These are phyloP conservation scores for Pseudogymnoascus sp. DNA, from an alignment of 2,329 filamentous ascomycete species.

Conservation along the genomic window DNA sequence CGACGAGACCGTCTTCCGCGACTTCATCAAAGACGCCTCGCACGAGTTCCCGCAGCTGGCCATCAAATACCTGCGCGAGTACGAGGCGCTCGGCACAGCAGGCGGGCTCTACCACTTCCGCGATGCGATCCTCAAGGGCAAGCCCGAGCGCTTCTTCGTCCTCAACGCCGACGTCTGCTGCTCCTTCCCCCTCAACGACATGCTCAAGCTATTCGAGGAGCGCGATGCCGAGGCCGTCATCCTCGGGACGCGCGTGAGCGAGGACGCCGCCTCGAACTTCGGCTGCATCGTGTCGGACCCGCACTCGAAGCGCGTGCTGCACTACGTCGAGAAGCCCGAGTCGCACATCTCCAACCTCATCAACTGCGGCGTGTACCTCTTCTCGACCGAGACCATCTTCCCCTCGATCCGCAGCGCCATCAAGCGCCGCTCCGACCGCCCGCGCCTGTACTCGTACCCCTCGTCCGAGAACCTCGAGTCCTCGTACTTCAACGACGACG, in stretches of 20 bases:
- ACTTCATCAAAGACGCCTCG: conserved; percentile 90
- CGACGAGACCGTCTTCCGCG: conserved; percentile 91
- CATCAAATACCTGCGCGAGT: conserved; percentile 95
- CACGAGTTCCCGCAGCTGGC: conserved; percentile 78
- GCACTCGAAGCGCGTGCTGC: conserved; percentile 88
- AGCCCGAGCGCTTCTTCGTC: conserved; percentile 91
- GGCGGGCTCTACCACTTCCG: conserved; percentile 98
- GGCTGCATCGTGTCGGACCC: conserved; percentile 94
- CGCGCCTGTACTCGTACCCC: conserved; percentile 87
- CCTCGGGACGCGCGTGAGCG: conserved; percentile 80
- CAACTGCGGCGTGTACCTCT: conserved; percentile 98
- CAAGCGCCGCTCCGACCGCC: conserved; percentile 87
- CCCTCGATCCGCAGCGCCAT: conserved; percentile 89
- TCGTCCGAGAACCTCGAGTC: conserved; percentile 86
- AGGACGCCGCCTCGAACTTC: conserved; percentile 90
- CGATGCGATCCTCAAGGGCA: conserved; percentile 93
- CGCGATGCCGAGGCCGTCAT: conserved; percentile 96
- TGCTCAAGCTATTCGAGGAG: conserved; percentile 89
- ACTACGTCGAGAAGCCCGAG: conserved; percentile 99
- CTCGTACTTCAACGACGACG: conserved; percentile 61
- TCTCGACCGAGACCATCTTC: conserved; percentile 92
- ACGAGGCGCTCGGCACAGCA: conserved; percentile 89
- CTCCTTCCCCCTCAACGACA: conserved; percentile 90
- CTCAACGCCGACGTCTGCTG: conserved; percentile 98
- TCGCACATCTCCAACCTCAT: conserved; percentile 96